Base-by-base conservation (phyloP, 140 eudicot species). In the Oenanthe javanica region DNA sequence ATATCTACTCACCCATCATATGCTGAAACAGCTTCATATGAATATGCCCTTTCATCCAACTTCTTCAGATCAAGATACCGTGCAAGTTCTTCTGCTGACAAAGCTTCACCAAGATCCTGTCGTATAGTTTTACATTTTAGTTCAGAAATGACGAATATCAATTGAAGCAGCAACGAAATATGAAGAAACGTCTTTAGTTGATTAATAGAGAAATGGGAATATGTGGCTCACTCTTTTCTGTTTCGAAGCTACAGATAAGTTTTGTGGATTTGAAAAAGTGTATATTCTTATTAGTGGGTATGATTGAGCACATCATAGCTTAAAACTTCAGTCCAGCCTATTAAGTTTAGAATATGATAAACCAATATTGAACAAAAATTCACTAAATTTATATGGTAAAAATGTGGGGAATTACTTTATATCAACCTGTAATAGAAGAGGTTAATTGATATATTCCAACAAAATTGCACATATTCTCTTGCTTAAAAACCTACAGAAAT, bases 101-200 rank as follows among this genome's bases (percentile, higher is more conserved):
- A 94, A 77, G 98, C 91, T 79, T 90, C 93, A 75, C 91, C 85
- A 75, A 89, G 97, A 84, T 94, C 98, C 98, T 94, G 89, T 83
- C 72, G 45, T 25, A 49, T 55, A 52, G n/a, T 25, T 67, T 77
- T 18, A 78, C 23, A 13, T 77, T 46, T 67, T 52, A 79, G 31
- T 81, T 74, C 23, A 57, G 64, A 25, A 31, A 25, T 61, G 55
- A 19, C 42, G 38, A n/a, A 18, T 64, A 46, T 72, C 27, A 45
- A 19, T 73, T 43, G 2, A n/a, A 75, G n/a, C 12, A 48, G 21
- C 36, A 75, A 48, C 38, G 10, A 23, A 6, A 74, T 72, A 72
- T n/a, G 19, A 73, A 73, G 38, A 55, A 1, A 46, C 49, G 9
- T 40, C 50, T 70, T 14, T 31, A 18, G 52, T 8, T 13, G n/a